Percentiles rank a stretch among this genome's conserved stretches.
These are phyloP conservation scores for Pinus tabuliformis DNA, from an alignment of 75 land plant genomes.

Conservation along the genomic window DNA sequence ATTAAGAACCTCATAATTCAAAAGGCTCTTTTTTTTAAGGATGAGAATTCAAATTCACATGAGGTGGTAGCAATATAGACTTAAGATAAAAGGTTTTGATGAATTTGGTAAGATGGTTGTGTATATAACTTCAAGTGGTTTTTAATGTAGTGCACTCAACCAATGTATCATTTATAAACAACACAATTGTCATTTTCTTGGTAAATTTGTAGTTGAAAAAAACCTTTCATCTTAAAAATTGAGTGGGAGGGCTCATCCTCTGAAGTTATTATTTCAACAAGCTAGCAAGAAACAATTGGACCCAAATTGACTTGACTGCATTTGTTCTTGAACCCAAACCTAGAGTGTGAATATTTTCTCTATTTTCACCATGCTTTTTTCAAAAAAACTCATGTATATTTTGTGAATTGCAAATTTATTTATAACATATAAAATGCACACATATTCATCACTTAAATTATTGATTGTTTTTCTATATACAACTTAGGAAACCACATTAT, in stretches of 20 bases:
- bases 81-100: no score
- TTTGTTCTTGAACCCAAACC: conserved; percentile 63
- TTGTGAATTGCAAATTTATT: conserved; percentile 89
- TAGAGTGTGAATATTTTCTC: conserved; percentile 80
- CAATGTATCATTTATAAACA: conserved; percentile 98
- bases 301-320: conserved; percentile 86
- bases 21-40: no score
- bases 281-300: conserved; percentile 70
- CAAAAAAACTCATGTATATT: conserved; percentile 67
- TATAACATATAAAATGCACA: conserved; percentile 83
- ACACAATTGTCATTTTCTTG: conserved; percentile 91
- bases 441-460: conserved; percentile 88
- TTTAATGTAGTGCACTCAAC: no score
- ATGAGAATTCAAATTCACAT: no score
- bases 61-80: no score
- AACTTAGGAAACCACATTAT: conserved; percentile 76
- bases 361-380: conserved; percentile 94
- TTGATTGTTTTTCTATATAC: conserved; percentile 70
- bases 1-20: no score
- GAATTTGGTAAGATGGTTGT: no score
- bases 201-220: conserved; percentile 89
- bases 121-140: no score
- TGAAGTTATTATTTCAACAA: conserved; percentile 68
- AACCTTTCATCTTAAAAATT: conserved; percentile 78
- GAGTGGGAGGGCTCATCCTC: conserved; percentile 58